Evolutionary conservation across 805 yeast species (phyloP), one percentile per base, ranked within the genome.

Genomic region (Candida parachauliodes): DNA sequence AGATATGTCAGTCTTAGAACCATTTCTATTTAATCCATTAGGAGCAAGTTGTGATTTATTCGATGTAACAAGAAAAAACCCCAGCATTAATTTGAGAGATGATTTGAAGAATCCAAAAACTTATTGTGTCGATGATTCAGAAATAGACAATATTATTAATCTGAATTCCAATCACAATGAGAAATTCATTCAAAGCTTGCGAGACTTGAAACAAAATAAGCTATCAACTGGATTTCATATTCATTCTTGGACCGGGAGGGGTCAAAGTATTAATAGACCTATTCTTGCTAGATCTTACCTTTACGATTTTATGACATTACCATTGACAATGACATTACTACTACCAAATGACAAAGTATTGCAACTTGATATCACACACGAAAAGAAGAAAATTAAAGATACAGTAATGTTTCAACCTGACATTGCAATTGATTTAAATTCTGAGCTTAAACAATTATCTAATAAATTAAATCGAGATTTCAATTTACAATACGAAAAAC

Each of bases 241-340:
- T 1, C 59, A 51, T 36, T 34, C 36, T n/a, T 50, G 59, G 41
- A 48, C 66, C 1, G 65, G 62, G 17, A 55, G 70, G 27, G 50
- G 67, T 0, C 46, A 54, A 1, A 52, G 45, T 31, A 46, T 47
- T 4, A 28, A 50, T 16, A 60, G 65, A 32, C 45, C 52, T 2
- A 25, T 67, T 3, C 63, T 65, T n/a, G 53, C 65, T 3, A 60
- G 55, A 38, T 63, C 73, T 9, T 71, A 58, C 37, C 47, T 73
- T 4, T 48, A 65, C 34, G 69, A 68, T 28, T 66, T 70, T 36
- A 66, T 66, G 65, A 62, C 64, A 1, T 48, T 57, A 11, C 74
- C 74, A 2, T 37, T 47, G 14, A 53, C 62, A 1, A 40, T 69
- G n/a, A 51, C 57, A 7, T 45, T 57, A 11, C 34, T 65, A 9